These are phyloP conservation scores for Colletotrichum ledebouriae DNA, from an alignment of 2,329 filamentous ascomycete genomes.

Conservation along the genomic window DNA sequence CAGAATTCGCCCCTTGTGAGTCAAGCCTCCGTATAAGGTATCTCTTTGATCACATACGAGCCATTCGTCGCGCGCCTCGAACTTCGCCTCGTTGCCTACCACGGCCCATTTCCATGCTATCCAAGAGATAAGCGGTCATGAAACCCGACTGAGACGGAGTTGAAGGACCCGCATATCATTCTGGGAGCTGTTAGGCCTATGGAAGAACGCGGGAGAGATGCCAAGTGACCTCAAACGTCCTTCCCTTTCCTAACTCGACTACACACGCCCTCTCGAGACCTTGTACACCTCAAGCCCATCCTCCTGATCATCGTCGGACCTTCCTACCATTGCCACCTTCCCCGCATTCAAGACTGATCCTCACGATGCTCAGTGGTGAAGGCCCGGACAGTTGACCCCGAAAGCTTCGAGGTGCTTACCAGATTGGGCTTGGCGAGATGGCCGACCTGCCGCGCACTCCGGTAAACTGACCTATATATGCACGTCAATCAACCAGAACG, in stretches of 20 bases:
- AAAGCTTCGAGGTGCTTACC: slow-evolving; percentile 22
- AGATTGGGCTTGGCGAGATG: slow-evolving; percentile 15
- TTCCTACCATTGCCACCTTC: slow-evolving; percentile 40
- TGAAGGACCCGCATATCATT: slow-evolving; percentile 17
- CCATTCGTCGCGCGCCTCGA: background rate
- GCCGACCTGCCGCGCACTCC: slow-evolving; percentile 28
- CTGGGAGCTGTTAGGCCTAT: slow-evolving; percentile 1
- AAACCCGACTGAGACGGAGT: slow-evolving; percentile 18
- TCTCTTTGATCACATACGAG: slow-evolving; percentile 9
- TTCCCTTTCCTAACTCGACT: slow-evolving; percentile 36
- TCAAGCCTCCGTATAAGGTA: slow-evolving; percentile 7
- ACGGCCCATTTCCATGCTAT: slow-evolving; percentile 8
- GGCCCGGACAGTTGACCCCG: slow-evolving; percentile 1
- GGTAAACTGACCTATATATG: slow-evolving; percentile 24
- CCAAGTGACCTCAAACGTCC: slow-evolving; percentile 34
- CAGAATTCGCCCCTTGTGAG: slow-evolving; percentile 18
- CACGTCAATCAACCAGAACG: background rate
- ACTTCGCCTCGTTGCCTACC: slow-evolving; percentile 19
- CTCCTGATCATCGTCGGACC: slow-evolving; percentile 25
- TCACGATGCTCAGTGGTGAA: slow-evolving; percentile 40
- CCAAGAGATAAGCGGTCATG: slow-evolving; percentile 28
- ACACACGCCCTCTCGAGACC: slow-evolving; percentile 10
- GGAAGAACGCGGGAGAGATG: background rate
- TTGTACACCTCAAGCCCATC: slow-evolving; percentile 15
- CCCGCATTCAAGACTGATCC: slow-evolving; percentile 26